Base-by-base conservation (phyloP, 192 early-diverging fungal species). In the Spizellomyces sp. region DNA sequence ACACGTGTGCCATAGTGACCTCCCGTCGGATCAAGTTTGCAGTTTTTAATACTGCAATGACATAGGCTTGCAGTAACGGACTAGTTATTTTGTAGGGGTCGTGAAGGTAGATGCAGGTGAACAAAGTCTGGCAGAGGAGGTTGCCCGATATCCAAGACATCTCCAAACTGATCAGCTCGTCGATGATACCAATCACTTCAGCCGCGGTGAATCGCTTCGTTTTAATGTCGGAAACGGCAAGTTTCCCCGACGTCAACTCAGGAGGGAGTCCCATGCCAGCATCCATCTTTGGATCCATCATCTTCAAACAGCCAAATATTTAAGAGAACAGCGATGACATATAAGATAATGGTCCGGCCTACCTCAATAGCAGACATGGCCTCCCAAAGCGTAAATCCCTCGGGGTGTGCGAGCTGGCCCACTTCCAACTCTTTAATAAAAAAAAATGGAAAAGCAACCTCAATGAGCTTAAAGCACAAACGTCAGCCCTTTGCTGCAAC, bases 251-350 rank as follows among this genome's bases (percentile, higher is more conserved):
- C 0, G 21, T 10, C 2, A 17, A 5, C 12, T 59, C 48, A 8
- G 60, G 60, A 43, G 71, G 56, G 9, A 77, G 50, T 6, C 47
- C 58, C 64, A 73, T 74, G 6, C 76, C 76, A 36, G 70, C 58
- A 48, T 77, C 76, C 76, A 77, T 77, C n/a, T 74, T 74, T 9
- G 76, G 76, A 47, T 77, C 76, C 76, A 77, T 77, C 45, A 77
- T 77, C 70, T 76, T 43, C 27, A 36, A 36, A 36, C 27, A 3
- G 27, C 27, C 27, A 36, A 2, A 36, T 36, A 36, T 36, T 36
- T 36, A 36, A 36, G 27, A 36, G 3, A 36, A 36, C 27, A 0
- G 4, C 2, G 4, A 12, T 61, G 27, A 0, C 45, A 14, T 12
- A 45, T 21, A 46, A 21, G 47, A 52, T 12, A 27, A 0, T 5